These are phyloP conservation scores for Arthrobotrys musiformis DNA, from an alignment of 2,329 filamentous ascomycete genomes.

Conservation along the genomic window DNA sequence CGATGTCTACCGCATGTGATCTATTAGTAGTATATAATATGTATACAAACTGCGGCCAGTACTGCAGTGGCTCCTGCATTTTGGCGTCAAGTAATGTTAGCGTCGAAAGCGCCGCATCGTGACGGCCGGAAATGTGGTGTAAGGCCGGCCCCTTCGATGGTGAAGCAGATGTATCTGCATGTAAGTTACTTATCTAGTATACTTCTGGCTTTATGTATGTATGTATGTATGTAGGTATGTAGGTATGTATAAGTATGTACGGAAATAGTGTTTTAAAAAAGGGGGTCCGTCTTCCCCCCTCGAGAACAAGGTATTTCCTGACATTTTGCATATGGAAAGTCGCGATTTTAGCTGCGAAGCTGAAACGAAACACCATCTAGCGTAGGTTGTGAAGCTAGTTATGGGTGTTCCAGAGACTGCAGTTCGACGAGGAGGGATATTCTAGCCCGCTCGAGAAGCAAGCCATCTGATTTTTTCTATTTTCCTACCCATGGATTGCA, in stretches of 20 bases:
- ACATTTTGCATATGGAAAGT: constrained; percentile 9
- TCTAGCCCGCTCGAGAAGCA: constrained; percentile 16
- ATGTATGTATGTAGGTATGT: neutral
- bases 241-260: neutral
- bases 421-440: constrained; percentile 21
- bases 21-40: constrained; percentile 23
- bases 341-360: constrained; percentile 26
- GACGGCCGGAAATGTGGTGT: constrained; percentile 16
- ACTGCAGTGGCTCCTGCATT: constrained; percentile 3
- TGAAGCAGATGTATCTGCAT: neutral
- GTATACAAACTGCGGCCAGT: too few species aligned
- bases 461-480: neutral
- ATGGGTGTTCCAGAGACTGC: constrained; percentile 11
- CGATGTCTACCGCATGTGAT: constrained; percentile 19
- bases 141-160: neutral
- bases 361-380: constrained; percentile 30
- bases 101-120: constrained; percentile 27
- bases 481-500: neutral
- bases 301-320: neutral
- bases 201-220: too few species aligned
- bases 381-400: neutral
- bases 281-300: too few species aligned
- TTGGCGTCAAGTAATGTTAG: neutral
- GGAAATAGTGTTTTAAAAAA: neutral
- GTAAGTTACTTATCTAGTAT: neutral